Base-by-base conservation (phyloP, 2,329 filamentous ascomycete genomes). In the Penicillium sp. region DNA sequence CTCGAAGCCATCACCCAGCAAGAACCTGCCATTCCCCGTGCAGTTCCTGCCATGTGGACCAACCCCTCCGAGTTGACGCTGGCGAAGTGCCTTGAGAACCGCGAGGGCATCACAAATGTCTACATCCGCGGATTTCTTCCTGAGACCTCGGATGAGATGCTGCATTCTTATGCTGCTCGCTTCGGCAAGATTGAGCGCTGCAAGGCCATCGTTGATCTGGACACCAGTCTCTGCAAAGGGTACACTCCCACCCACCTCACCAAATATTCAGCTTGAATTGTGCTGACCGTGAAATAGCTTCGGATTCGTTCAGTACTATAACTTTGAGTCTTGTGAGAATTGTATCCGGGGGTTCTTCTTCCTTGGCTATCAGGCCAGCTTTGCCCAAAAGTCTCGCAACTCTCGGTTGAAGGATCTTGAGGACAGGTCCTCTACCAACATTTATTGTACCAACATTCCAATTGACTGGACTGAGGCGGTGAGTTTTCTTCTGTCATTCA, bases 331-430 rank as follows among this genome's bases (percentile, higher is more conserved):
- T 62, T 96, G 94, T 11, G 92, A 97, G 78, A 89, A 92, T 69
- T 97, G 94, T 73, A 99, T 99, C 69, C 90, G 92, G 49, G 94
- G 91, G 43, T 97, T 99, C 72, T 93, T 94, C 71, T 89, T 90
- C 68, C 86, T 96, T 62, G 93, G 93, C 50, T 99, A 97, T 70
- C 94, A 99, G 79, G 93, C 96, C 66, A 96, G 93, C 70, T 97
- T 97, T 78, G 94, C 95, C 65, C 86, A 95, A 89, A 94, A 97
- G 80, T 97, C 93, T 18, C 97, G 97, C 79, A 99, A 99, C 75
- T 92, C 92, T 63, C 92, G 95, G 65, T 89, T 99, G 67, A 97
- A 99, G 82, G 93, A 94, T 43, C 90, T 97, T 69, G 89, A 92
- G 52, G 93, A 99, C 68, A 90, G 89, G 49, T 70, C 76, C 40